A percentile compares a stretch with the other conserved stretches of the same genome.
Evolutionary conservation across 306 rosid genomes (phyloP).

Genomic region (Castanea mollissima): DNA sequence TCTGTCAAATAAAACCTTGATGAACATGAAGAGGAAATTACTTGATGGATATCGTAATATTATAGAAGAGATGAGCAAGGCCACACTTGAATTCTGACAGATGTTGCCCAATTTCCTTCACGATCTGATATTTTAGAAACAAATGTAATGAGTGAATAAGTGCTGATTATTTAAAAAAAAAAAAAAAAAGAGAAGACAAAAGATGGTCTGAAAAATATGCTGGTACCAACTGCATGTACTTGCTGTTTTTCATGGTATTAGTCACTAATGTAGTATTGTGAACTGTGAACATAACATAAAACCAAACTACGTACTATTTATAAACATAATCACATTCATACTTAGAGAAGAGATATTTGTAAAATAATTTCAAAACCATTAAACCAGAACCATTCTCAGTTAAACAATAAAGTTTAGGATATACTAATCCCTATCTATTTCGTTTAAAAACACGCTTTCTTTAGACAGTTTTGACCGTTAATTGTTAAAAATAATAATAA

Average conservation of each 20-base stretch:
- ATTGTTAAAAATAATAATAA: no score
- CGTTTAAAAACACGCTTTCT: no score
- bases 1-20: background rate
- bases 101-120: constrained; percentile 72
- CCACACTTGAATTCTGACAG: constrained; percentile 87
- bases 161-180: no score
- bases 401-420: no score
- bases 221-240: background rate
- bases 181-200: background rate
- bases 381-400: background rate
- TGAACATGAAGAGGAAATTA: background rate
- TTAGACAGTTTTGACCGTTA: no score
- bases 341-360: background rate
- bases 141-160: background rate
- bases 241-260: background rate
- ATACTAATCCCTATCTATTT: no score
- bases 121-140: constrained; percentile 39
- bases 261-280: background rate
- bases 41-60: constrained; percentile 1
- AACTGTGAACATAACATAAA: background rate
- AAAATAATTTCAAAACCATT: background rate
- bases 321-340: background rate
- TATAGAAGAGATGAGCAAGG: constrained; percentile 89
- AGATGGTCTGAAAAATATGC: background rate
- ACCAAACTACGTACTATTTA: no score